phyloP scores from a whole-genome alignment of 2,329 filamentous ascomycete species.

The Fonsecaea monophora region DNA sequence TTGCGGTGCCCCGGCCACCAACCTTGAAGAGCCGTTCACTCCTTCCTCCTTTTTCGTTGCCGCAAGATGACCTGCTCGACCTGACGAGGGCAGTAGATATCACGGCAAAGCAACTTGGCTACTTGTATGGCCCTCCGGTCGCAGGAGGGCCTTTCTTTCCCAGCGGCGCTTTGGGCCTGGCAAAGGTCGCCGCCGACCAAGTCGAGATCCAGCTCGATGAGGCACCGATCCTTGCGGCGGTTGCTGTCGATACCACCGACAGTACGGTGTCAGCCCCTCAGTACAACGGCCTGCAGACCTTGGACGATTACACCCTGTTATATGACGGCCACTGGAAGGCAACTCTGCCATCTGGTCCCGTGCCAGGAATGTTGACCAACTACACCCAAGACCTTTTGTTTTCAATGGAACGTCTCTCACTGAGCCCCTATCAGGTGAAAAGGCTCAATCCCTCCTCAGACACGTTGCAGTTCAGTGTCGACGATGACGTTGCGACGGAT shows the following conservation, averaged over 20 bases:
- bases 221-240: conserved; percentile 17
- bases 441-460: conserved; percentile 23
- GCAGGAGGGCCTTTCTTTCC: conserved; percentile 24
- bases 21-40: conserved; percentile 19
- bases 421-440: conserved; percentile 24
- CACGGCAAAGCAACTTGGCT: conserved; percentile 19
- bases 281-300: conserved; percentile 24
- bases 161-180: conserved; percentile 18
- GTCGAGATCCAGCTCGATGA: conserved; percentile 26
- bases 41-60: conserved; percentile 16
- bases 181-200: conserved; percentile 19
- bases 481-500: conserved; percentile 17
- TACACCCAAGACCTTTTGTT: conserved; percentile 27
- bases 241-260: conserved; percentile 11
- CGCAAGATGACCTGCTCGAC: conserved; percentile 13
- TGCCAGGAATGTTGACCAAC: conserved; percentile 21
- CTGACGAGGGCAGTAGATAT: conserved; percentile 19
- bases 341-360: conserved; percentile 17
- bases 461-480: conserved; percentile 23
- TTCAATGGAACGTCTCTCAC: conserved; percentile 25
- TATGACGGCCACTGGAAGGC: conserved; percentile 25
- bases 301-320: conserved; percentile 24
- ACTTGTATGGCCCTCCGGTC: conserved; percentile 22
- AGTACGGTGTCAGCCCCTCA: conserved; percentile 12
- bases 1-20: conserved; percentile 18